Evolutionary conservation across 257 asterid species (phyloP).

Genomic region (Lavandula angustifolia): DNA sequence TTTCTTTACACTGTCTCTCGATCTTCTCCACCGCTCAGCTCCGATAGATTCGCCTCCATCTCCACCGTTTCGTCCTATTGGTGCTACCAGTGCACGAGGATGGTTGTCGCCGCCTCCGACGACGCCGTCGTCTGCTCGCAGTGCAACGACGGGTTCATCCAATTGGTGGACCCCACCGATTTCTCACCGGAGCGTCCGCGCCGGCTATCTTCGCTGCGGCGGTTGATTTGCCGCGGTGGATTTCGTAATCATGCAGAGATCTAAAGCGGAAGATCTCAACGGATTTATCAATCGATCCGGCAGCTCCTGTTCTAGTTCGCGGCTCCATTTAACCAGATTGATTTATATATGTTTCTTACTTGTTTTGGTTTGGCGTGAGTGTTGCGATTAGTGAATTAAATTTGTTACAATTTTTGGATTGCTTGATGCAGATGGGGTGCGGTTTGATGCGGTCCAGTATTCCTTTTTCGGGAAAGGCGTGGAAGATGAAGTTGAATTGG

Average conservation of each 20-base stretch:
- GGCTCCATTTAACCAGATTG: conserved; percentile 18
- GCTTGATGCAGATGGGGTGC: conserved; percentile 48
- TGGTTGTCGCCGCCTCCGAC: too few species aligned
- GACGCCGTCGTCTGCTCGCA: too few species aligned
- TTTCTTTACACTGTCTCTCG: too few species aligned
- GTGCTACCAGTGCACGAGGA: too few species aligned
- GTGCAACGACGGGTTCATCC: too few species aligned
- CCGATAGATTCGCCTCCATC: too few species aligned
- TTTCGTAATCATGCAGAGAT: conserved; percentile 54
- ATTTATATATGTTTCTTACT: neutral
- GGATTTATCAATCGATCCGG: conserved; percentile 20
- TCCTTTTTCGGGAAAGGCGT: conserved; percentile 69
- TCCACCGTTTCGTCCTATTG: too few species aligned
- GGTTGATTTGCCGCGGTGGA: neutral
- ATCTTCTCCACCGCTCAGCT: too few species aligned
- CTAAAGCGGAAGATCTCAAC: too few species aligned
- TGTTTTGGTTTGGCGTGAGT: neutral
- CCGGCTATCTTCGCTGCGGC: too few species aligned
- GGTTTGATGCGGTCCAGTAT: conserved; percentile 80
- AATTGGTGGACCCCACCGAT: too few species aligned
- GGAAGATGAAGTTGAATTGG: conserved; percentile 61
- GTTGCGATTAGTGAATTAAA: neutral
- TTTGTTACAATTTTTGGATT: neutral
- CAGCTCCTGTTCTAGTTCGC: conserved; percentile 53
- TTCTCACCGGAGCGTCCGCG: too few species aligned